A percentile compares a stretch with the other conserved stretches of the same genome.
These are phyloP conservation scores for Schoenoplectus triqueter DNA, from an alignment of 202 grass and related monocot genomes.

Conservation along the genomic window DNA sequence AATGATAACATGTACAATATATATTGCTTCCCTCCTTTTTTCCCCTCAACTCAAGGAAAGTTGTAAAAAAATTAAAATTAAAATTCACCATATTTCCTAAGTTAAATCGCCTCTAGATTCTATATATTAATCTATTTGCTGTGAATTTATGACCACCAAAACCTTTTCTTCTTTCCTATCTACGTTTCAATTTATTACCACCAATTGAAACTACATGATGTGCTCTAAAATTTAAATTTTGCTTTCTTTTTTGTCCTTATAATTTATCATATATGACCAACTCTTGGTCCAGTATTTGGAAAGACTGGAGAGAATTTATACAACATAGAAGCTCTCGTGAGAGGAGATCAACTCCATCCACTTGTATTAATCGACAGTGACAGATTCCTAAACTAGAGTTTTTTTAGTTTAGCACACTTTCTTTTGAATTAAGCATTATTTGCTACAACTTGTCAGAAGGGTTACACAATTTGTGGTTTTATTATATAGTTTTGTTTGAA, in stretches of 20 bases:
- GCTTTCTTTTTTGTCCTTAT: too few species aligned
- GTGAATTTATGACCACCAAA: not conserved
- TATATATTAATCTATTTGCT: not conserved
- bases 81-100: not conserved
- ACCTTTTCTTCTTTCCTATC: too few species aligned
- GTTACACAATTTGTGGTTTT: not conserved
- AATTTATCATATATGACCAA: not conserved
- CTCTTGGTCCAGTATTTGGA: not conserved
- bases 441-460: not conserved
- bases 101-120: not conserved
- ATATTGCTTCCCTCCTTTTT: not conserved
- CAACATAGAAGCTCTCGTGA: not conserved
- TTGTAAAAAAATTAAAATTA: not conserved
- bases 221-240: too few species aligned
- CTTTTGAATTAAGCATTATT: conserved; percentile 20
- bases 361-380: conserved; percentile 22
- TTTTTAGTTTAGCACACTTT: conserved; percentile 14
- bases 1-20: not conserved
- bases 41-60: not conserved
- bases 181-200: too few species aligned
- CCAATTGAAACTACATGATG: too few species aligned
- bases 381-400: conserved; percentile 33
- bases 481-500: not conserved
- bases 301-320: not conserved
- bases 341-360: conserved; percentile 1